Conservation (phyloP, 305 asterid species). For the Ajuga reptans region DNA sequence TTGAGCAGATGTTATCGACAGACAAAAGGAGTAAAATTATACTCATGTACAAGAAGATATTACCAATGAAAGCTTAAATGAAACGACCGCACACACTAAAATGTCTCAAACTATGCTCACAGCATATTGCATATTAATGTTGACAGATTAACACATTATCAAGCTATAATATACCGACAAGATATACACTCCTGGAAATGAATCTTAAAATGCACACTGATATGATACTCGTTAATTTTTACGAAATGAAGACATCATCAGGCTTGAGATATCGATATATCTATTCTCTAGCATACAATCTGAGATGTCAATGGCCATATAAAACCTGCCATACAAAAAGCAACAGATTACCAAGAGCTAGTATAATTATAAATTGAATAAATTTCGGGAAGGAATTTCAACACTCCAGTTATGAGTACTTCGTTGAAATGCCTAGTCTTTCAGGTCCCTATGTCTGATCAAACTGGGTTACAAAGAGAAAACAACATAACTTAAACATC, state of each 20-base stretch:
- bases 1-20: background rate
- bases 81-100: background rate
- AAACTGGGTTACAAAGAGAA: slow-evolving; percentile 3
- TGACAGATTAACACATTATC: background rate
- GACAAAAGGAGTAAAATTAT: background rate
- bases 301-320: background rate
- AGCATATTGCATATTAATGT: background rate
- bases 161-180: background rate
- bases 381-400: background rate
- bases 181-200: background rate
- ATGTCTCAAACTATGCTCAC: background rate
- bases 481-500: slow-evolving; percentile 1
- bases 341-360: background rate
- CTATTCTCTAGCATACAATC: background rate
- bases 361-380: background rate
- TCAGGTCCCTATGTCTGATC: slow-evolving; percentile 13
- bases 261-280: background rate
- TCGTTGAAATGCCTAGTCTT: background rate
- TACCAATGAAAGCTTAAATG: background rate
- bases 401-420: background rate
- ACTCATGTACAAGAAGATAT: background rate
- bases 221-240: background rate
- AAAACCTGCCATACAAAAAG: slow-evolving; percentile 4
- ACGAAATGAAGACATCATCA: background rate
- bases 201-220: background rate